Conservation (phyloP, 192 early-diverging fungal species). For the Coemansia sp. region DNA sequence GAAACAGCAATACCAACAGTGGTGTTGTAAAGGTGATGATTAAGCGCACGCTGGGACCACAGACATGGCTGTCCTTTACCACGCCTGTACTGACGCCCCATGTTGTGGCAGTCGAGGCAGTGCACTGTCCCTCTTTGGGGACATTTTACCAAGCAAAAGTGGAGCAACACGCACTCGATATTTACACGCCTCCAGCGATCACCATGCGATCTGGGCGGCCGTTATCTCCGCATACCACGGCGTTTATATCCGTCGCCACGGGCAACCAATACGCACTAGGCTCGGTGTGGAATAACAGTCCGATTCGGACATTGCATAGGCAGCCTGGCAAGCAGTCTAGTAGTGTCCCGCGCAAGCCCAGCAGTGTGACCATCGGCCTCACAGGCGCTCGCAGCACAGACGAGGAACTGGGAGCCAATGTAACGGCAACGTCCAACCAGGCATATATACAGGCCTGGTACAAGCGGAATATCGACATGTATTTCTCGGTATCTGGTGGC, state of each 20-base stretch:
- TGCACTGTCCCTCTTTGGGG: constrained; percentile 21
- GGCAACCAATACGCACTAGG: constrained; percentile 56
- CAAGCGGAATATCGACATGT: constrained; percentile 23
- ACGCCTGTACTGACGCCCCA: constrained; percentile 57
- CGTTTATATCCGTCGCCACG: constrained; percentile 73
- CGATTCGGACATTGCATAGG: not conserved
- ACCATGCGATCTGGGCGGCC: constrained; percentile 63
- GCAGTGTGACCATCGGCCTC: constrained; percentile 26
- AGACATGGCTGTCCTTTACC: constrained; percentile 58
- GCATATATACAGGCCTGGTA: constrained; percentile 21
- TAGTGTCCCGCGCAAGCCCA: constrained; percentile 4
- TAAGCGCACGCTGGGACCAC: constrained; percentile 62
- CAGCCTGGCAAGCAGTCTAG: not conserved
- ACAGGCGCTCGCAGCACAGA: not conserved
- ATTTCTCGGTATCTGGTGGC: constrained; percentile 21
- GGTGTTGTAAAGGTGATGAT: constrained; percentile 69
- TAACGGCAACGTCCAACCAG: constrained; percentile 8
- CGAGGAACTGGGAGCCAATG: constrained; percentile 11
- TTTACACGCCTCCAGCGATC: constrained; percentile 66
- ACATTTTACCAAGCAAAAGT: constrained; percentile 23
- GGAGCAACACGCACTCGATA: constrained; percentile 53
- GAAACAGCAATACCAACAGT: constrained; percentile 61
- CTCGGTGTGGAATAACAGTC: constrained; percentile 23
- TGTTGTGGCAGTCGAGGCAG: constrained; percentile 62
- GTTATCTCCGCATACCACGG: constrained; percentile 65